Conservation (phyloP, 208 protist species). For the Naegleria gruberi region DNA sequence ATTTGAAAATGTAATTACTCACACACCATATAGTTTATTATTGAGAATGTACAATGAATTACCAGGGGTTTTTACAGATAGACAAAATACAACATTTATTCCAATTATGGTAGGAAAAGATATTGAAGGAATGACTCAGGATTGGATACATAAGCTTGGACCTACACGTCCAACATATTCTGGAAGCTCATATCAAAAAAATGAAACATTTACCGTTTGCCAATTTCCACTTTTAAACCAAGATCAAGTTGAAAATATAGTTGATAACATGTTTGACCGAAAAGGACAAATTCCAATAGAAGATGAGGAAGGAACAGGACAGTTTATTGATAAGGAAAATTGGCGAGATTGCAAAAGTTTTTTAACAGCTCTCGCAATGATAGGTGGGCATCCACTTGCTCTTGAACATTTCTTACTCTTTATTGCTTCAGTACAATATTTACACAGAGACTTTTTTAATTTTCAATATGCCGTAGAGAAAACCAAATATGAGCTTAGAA, state of each 20-base stretch:
- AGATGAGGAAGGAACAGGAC: neutral
- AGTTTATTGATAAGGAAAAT: neutral
- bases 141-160: neutral
- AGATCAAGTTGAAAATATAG: neutral
- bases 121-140: neutral
- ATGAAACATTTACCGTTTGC: neutral
- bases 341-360: neutral
- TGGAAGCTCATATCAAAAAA: neutral
- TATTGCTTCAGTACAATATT: neutral
- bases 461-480: neutral
- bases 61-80: neutral
- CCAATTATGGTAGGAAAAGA: neutral
- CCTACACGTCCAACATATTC: neutral
- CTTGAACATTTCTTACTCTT: neutral
- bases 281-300: neutral
- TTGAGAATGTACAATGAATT: neutral
- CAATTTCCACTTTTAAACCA: neutral
- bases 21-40: neutral
- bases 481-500: neutral
- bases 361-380: neutral
- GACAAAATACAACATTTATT: neutral
- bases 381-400: neutral
- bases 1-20: neutral
- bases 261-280: neutral
- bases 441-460: neutral